phyloP scores from a whole-genome alignment of 208 protist genomes.

The Trypanosoma brucei region DNA sequence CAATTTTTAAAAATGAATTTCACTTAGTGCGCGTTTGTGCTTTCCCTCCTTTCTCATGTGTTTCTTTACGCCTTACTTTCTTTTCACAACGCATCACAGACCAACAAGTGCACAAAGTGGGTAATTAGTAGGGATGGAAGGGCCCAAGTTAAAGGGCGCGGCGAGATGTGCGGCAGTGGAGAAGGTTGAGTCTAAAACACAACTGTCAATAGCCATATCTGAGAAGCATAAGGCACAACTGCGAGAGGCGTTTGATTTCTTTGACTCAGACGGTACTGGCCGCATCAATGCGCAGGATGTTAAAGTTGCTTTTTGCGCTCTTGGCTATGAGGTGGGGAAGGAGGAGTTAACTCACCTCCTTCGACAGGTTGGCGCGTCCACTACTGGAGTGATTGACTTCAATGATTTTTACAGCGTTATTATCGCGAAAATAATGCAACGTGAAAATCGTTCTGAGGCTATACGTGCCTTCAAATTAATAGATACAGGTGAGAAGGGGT shows the following conservation, averaged over 20 bases:
- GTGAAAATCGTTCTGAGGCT: conserved; percentile 80
- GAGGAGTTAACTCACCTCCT: conserved; percentile 84
- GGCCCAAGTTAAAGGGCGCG: conserved; percentile 1
- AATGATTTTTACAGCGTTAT: conserved; percentile 89
- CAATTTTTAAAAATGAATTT: too few species aligned
- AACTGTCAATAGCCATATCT: conserved; percentile 50
- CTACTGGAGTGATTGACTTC: conserved; percentile 72
- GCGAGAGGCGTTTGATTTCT: conserved; percentile 94
- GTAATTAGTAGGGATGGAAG: neutral
- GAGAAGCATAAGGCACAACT: conserved; percentile 85
- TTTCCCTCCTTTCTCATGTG: too few species aligned
- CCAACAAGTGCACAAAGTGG: neutral
- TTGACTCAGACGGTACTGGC: conserved; percentile 92
- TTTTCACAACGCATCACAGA: too few species aligned
- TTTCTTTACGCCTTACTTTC: too few species aligned
- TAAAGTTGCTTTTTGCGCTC: conserved; percentile 89
- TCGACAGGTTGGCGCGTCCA: conserved; percentile 54
- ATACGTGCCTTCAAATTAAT: conserved; percentile 92
- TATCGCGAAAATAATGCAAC: conserved; percentile 72
- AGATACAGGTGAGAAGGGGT: conserved; percentile 88
- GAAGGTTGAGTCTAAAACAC: conserved; percentile 24
- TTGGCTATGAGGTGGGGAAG: conserved; percentile 93
- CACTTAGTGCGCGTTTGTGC: too few species aligned
- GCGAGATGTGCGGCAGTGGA: conserved; percentile 2
- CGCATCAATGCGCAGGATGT: conserved; percentile 83